phyloP scores from a whole-genome alignment of 108 stramenopile species.

The Tribonema minus region DNA sequence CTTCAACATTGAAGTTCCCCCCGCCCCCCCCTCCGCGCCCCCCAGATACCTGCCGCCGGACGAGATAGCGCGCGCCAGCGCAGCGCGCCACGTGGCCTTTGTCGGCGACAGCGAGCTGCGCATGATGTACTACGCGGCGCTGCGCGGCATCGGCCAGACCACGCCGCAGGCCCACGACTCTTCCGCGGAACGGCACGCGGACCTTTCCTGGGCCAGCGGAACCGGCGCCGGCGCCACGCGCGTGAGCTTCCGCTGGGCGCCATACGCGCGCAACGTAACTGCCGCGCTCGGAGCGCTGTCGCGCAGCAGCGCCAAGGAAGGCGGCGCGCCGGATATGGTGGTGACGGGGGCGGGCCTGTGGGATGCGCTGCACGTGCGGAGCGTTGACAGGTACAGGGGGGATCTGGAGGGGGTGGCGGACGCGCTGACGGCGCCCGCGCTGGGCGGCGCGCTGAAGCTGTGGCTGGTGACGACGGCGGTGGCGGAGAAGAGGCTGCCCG shows the following conservation, averaged over 20 bases:
- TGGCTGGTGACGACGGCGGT: conserved; percentile 39
- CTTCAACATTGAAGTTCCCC: too few relatives aligned
- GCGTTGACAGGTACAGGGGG: neutral
- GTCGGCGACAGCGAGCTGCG: conserved; percentile 45
- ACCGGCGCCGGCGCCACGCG: neutral
- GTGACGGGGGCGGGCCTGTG: conserved; percentile 42
- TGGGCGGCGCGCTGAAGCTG: neutral
- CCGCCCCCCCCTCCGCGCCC: neutral
- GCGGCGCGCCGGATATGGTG: neutral
- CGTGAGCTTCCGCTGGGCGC: conserved; percentile 43
- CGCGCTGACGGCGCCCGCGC: neutral
- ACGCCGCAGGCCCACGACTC: conserved; percentile 39
- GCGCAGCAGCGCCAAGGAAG: neutral
- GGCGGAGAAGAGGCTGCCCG: conserved; percentile 7
- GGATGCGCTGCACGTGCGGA: conserved; percentile 31
- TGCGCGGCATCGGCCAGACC: conserved; percentile 12
- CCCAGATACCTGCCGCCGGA: neutral
- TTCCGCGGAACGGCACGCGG: conserved; percentile 33
- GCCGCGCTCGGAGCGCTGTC: neutral
- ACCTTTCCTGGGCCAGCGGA: conserved; percentile 10
- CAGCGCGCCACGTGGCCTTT: conserved; percentile 1
- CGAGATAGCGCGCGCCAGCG: too few relatives aligned
- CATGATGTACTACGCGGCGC: conserved; percentile 31
- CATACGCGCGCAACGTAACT: conserved; percentile 11
- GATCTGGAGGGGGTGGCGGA: neutral